Base-by-base conservation (phyloP, 352 stramenopile genomes). In the Pythium volutum region DNA sequence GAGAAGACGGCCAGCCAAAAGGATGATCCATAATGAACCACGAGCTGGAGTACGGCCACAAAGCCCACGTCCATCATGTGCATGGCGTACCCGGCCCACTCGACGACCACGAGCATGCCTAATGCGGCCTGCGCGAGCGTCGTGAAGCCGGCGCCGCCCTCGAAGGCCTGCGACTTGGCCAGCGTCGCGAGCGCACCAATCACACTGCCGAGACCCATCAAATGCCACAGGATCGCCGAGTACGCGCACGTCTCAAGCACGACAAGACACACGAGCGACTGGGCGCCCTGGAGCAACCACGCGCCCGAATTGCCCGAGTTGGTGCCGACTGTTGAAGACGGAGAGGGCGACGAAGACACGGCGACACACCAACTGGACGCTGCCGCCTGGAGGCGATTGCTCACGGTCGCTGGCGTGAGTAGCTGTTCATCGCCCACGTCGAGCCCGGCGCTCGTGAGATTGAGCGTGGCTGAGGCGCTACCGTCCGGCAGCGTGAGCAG, bases 201-300 rank as follows among this genome's bases (percentile, higher is more conserved):
- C 5, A 61, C 47, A 36, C 64, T 64, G 29, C 22, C 47, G 15
- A 33, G 15, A 11, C 45, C 53, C 18, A 71, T 2, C 7, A 79
- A 23, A 2, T 72, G 56, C 75, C 76, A 87, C 7, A 87, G 55
- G 11, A 67, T 50, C 66, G 74, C 72, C 11, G 71, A 66, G 66
- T 83, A 89, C 31, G 75, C 58, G 45, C 75, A 73, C 2, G 74
- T 85, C 55, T 89, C 79, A 48, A 89, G 55, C 15, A 85, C 66
- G 11, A 84, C 75, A 18, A 89, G 75, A 47, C 79, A 89, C 43
- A 75, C 54, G 64, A 86, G 72, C 34, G 70, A 81, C 58, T 82
- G 62, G 0, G 75, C 75, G 8, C 77, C 79, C 42, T 81, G 75
- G 12, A 85, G 64, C 12, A 84, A 64, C 71, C 75, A 82, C 23